Percentiles rank a stretch among this genome's conserved stretches.
Conservation (phyloP, 805 yeast species). For the Clavispora carvajalis region DNA sequence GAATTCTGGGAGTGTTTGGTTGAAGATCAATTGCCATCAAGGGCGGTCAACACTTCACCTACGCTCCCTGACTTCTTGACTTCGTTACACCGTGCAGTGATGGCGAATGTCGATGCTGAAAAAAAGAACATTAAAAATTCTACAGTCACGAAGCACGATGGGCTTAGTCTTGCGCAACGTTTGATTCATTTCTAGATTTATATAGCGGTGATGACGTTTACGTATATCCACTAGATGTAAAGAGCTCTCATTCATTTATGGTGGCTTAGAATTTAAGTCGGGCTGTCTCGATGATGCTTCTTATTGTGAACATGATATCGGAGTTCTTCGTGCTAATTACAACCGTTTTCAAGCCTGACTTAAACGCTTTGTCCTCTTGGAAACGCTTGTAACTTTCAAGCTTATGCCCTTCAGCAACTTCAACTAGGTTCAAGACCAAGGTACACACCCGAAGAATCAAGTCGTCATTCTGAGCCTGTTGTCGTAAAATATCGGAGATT, state of each 20-base stretch:
- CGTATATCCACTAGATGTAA: too few species aligned
- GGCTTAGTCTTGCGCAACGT: constrained; percentile 37
- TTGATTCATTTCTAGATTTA: constrained; percentile 29
- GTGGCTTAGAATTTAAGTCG: constrained; percentile 3
- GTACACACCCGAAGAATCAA: constrained; percentile 25
- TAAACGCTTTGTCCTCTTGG: constrained; percentile 1
- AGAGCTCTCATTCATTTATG: too few species aligned
- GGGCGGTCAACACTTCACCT: constrained; percentile 27
- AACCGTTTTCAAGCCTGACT: constrained; percentile 3
- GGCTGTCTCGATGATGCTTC: constrained; percentile 13
- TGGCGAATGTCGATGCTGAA: constrained; percentile 47
- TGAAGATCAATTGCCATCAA: constrained; percentile 50
- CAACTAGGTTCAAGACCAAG: constrained; percentile 18
- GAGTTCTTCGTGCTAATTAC: constrained; percentile 1
- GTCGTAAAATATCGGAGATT: constrained; percentile 18
- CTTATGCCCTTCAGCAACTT: constrained; percentile 7
- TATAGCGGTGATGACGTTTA: background rate
- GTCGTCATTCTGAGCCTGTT: constrained; percentile 21
- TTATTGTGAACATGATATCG: constrained; percentile 4
- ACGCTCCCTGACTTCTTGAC: constrained; percentile 65
- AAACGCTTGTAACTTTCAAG: background rate
- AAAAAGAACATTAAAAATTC: constrained; percentile 26
- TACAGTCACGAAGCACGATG: constrained; percentile 19
- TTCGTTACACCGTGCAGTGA: constrained; percentile 60
- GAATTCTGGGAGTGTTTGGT: constrained; percentile 54